Base-by-base conservation (phyloP, 2,329 filamentous ascomycete genomes). In the Fusarium tjaetaba region DNA sequence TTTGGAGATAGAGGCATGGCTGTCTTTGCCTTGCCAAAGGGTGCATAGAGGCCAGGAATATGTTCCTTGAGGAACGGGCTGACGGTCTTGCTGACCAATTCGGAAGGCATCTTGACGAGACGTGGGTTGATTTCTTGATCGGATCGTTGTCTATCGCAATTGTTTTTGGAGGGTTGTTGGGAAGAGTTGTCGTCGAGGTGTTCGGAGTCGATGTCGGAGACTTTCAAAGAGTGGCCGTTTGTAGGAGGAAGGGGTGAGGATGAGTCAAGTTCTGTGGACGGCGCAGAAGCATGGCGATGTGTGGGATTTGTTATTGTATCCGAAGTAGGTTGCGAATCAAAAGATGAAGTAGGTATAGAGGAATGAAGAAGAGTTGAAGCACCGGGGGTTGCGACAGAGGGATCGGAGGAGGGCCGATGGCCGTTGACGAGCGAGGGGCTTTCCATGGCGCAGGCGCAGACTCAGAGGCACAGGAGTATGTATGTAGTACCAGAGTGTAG, bases 11-110 rank as follows among this genome's bases (percentile, higher is more conserved):
- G 26, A 57, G 70, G 64, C 56, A 73, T 67, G 14, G 67, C 53
- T 14, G 77, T 82, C 66, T 86, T 85, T 13, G 85, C 84, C 76
- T 90, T 90, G 68, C 93, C 92, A 63, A 94, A 85, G 22, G 94
- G 94, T 39, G 95, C 94, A 83, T 98, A 98, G 78, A 96, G 89
- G 71, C 91, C 90, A 6, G 96, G 96, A 56, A 98, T 97, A 80
- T 98, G 95, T 80, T 95, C 93, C 75, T 93, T 91, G 61, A 98
- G 89, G 81, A 97, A 98, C 4, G 96, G 95, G 41, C 92, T 93
- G 72, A 97, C 91, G 65, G 93, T 94, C 84, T 94, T 90, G 77
- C 91, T 89, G 72, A 93, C 92, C 63, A 94, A 88, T 74, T 92
- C 92, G 70, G 86, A 85, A 53, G 88, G 85, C 86, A 90, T 90